Base-by-base conservation (phyloP, 1,139 yeast species). In the Pichia sp. region DNA sequence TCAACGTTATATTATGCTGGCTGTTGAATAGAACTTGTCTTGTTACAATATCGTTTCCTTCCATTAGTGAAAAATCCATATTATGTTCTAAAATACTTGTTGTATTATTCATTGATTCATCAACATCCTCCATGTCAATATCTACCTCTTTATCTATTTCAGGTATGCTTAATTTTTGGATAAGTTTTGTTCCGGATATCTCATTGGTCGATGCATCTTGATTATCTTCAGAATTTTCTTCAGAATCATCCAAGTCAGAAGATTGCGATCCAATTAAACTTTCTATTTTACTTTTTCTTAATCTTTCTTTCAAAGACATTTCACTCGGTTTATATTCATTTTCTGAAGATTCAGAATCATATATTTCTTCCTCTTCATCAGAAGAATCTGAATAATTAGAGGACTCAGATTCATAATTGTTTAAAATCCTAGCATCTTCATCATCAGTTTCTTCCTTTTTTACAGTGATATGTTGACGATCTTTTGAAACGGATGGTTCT, bases 1-100 rank as follows among this genome's bases (percentile, higher is more conserved):
- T 11, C 2, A 23, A 9, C 26, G 25, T 25, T 11, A 3, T 12
- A 10, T n/a, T 12, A 16, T 30, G 22, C 27, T 23, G 23, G 22
- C n/a, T 26, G 28, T 8, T 6, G 6, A 8, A 26, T 26, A 6
- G 6, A 26, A 8, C 28, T 26, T 26, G 16, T 23, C 26, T 32
- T 22, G 3, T 6, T 6, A 22, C 4, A 10, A n/a, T 3, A 11
- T 22, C 25, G 6, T 5, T 4, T 6, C 9, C 6, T 3, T 8
- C 34, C 10, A 28, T 22, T 4, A 39, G 27, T 30, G 27, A 30
- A 16, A 20, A 44, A 2, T 44, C 47, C 25, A 43, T 43, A 6
- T 30, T 39, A 33, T 43, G 47, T 34, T 43, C 47, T 31, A 43
- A 31, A 27, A 43, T 43, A 5, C 41, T 37, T 4, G 47, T 37